phyloP scores from a whole-genome alignment of 352 stramenopile genomes.

The Phytophthora cajani region DNA sequence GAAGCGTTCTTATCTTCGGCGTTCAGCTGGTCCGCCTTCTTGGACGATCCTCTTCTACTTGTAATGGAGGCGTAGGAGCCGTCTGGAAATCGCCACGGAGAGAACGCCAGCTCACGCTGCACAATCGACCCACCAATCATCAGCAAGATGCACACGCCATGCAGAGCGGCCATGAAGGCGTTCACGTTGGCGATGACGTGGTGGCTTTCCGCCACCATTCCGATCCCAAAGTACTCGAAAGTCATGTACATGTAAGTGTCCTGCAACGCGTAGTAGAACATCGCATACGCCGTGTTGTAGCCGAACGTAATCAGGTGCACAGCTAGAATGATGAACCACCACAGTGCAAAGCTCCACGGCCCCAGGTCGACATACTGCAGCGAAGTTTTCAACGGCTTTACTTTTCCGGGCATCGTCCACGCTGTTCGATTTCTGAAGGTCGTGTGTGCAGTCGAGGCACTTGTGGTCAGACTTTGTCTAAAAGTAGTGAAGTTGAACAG shows the following conservation, averaged over 20 bases:
- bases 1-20: not conserved
- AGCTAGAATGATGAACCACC: conserved; percentile 1
- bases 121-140: conserved; percentile 3
- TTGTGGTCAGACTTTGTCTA: not conserved
- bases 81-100: not conserved
- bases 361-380: not conserved
- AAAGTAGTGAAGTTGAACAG: not conserved
- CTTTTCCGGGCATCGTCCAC: not conserved
- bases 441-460: not conserved
- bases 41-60: conserved; percentile 1
- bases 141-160: conserved; percentile 16
- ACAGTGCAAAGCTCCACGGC: conserved; percentile 5
- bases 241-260: conserved; percentile 6
- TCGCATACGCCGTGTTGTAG: conserved; percentile 6
- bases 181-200: conserved; percentile 15
- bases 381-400: not conserved
- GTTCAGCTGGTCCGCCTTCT: not conserved
- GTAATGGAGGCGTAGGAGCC: not conserved
- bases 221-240: conserved; percentile 16
- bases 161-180: conserved; percentile 23
- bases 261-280: conserved; percentile 14
- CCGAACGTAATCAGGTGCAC: conserved; percentile 1
- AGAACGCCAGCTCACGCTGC: conserved; percentile 9
- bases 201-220: conserved; percentile 16
- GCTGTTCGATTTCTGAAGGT: not conserved